Evolutionary conservation across 257 asterid genomes (phyloP), one percentile per base, ranked within the genome.

Genomic region (Mentha longifolia): DNA sequence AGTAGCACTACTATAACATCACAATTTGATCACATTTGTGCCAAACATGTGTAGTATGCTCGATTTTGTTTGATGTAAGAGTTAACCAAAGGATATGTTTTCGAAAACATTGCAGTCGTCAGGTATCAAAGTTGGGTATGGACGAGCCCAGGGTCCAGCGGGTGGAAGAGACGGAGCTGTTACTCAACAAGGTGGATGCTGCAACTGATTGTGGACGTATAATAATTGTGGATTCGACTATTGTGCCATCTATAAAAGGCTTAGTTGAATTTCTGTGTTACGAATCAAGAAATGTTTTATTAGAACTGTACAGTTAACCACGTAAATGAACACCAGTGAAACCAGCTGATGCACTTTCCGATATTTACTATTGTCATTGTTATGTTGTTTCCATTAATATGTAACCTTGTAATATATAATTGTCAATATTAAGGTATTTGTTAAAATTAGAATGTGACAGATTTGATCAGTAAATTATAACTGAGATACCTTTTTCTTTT

Each of bases 41-140:
- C 25, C 0, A 16, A 50, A 30, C 25, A 12, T 12, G 11, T 28
- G 41, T 56, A 56, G 62, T 14, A 35, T 28, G 42, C 42, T 14
- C 11, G 16, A 30, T 58, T 43, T 42, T 25, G 45, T 25, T 55
- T 54, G 3, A n/a, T 15, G 73, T 11, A 9, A 55, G 39, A n/a
- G 31, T 64, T 33, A 16, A 58, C 22, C 6, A 9, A 64, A 30
- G 46, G 19, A 45, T 14, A 58, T 19, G 25, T 45, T 16, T 74
- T 15, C 6, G 58, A 28, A 3, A 28, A 8, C 58, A 50, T 52
- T 79, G 82, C 86, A 90, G 96, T 82, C 92, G 33, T 90, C 91
- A 30, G 95, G 96, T 49, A 90, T 90, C 67, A 90, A 85, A 84
- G 80, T 90, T 31, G 96, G 96, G 39, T 82, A 84, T 52, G 92